Evolutionary conservation across 164 flowering plant species (phyloP).

Genomic region (Chloranthus sessilifolius): DNA sequence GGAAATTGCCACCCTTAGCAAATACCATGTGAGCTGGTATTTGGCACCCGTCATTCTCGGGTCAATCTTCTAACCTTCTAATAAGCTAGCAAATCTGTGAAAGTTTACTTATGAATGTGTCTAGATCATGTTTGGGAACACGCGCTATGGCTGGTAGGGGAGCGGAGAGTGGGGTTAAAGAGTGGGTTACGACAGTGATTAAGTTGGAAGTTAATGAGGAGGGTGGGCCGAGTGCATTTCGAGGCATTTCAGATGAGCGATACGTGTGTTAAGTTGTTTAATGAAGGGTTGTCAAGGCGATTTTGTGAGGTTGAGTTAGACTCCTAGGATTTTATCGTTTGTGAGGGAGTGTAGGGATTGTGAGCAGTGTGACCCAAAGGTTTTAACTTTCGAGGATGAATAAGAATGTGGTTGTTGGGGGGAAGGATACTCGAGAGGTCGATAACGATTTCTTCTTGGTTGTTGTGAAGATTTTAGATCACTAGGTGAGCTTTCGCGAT

Average conservation of each 20-base stretch:
- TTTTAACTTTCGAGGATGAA: slow-evolving; percentile 82
- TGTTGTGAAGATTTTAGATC: slow-evolving; percentile 85
- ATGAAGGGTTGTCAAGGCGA: slow-evolving; percentile 83
- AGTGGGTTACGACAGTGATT: slow-evolving; percentile 82
- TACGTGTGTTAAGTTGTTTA: slow-evolving; percentile 61
- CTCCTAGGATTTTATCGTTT: too few species aligned
- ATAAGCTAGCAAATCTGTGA: too few species aligned
- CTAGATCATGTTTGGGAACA: too few species aligned
- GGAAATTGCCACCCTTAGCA: too few species aligned
- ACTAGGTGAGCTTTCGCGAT: slow-evolving; percentile 45
- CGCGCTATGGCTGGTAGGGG: too few species aligned
- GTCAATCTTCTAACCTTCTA: too few species aligned
- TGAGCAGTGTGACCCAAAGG: too few species aligned
- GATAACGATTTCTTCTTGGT: slow-evolving; percentile 94
- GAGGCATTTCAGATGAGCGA: slow-evolving; percentile 95
- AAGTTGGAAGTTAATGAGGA: slow-evolving; percentile 71
- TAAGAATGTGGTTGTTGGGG: slow-evolving; percentile 89
- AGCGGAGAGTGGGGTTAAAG: slow-evolving; percentile 64
- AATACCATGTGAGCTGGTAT: too few species aligned
- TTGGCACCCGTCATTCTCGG: too few species aligned
- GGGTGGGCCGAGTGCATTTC: slow-evolving; percentile 67
- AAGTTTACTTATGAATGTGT: too few species aligned
- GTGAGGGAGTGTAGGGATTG: slow-evolving; percentile 49
- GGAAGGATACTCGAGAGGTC: slow-evolving; percentile 75
- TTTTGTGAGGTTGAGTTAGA: too few species aligned